A percentile compares a stretch with the other conserved stretches of the same genome.
phyloP scores from a whole-genome alignment of 345 rosid genomes.

The Physaria fendleri region DNA sequence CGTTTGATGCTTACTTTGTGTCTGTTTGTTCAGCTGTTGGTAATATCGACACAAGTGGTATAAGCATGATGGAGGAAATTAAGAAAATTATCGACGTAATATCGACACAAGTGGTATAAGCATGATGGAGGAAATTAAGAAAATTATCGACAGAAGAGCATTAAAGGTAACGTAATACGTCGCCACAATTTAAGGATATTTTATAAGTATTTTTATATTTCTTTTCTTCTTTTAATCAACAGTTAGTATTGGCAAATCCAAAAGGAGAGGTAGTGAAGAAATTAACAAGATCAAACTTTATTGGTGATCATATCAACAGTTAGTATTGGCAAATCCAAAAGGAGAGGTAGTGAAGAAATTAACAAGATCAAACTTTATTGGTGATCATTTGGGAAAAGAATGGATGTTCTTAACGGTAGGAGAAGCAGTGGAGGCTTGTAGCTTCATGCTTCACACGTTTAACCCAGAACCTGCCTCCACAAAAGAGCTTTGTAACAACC shows the following conservation, averaged over 20 bases:
- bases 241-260: conserved; percentile 34
- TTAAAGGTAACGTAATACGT: conserved; percentile 48
- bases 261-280: conserved; percentile 36
- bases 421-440: conserved; percentile 85
- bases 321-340: conserved; percentile 34
- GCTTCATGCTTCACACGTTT: conserved; percentile 57
- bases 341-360: conserved; percentile 34
- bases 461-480: conserved; percentile 29
- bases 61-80: conserved; percentile 84
- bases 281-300: conserved; percentile 25
- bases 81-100: conserved; percentile 48
- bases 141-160: conserved; percentile 42
- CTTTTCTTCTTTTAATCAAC: too few relatives aligned
- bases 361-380: conserved; percentile 26
- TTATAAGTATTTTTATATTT: neutral
- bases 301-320: conserved; percentile 15
- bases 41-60: conserved; percentile 91
- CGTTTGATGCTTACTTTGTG: neutral
- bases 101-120: conserved; percentile 89
- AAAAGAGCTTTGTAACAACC: conserved; percentile 35
- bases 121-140: conserved; percentile 82
- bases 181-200: neutral
- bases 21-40: conserved; percentile 51
- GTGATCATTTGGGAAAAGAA: conserved; percentile 46
- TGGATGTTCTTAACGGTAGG: conserved; percentile 80